phyloP scores from a whole-genome alignment of 805 yeast species.

The Saccharomycopsis javanensis region DNA sequence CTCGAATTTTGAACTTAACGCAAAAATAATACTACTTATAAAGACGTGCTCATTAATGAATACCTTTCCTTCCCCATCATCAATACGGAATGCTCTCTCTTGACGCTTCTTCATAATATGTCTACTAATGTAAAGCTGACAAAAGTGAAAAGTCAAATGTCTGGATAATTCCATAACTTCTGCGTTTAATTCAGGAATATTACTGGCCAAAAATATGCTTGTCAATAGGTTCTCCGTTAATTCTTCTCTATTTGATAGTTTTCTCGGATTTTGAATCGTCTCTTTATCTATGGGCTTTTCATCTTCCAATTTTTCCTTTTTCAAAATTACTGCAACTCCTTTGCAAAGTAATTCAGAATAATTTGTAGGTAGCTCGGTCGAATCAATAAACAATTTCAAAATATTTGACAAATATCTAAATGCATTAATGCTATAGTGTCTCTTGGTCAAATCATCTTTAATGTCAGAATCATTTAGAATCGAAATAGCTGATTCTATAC shows the following conservation, averaged over 20 bases:
- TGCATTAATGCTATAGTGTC: conserved; percentile 68
- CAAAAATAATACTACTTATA: conserved; percentile 65
- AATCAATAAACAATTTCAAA: conserved; percentile 56
- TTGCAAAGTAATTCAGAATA: conserved; percentile 36
- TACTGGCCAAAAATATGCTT: conserved; percentile 63
- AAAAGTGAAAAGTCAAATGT: conserved; percentile 68
- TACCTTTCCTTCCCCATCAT: conserved; percentile 70
- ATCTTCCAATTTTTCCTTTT: conserved; percentile 29
- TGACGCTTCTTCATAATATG: conserved; percentile 60
- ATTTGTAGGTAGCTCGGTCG: conserved; percentile 30
- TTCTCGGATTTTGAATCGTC: conserved; percentile 37
- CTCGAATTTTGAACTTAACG: conserved; percentile 66
- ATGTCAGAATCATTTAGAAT: conserved; percentile 60
- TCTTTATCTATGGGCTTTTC: conserved; percentile 32
- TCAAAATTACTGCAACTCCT: conserved; percentile 35
- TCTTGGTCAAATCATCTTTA: conserved; percentile 25
- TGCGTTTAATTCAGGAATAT: conserved; percentile 59
- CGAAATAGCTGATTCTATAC: conserved; percentile 66
- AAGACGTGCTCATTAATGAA: conserved; percentile 60
- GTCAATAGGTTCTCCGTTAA: conserved; percentile 56
- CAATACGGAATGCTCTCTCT: conserved; percentile 61
- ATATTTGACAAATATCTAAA: conserved; percentile 61
- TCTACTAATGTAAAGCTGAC: conserved; percentile 66
- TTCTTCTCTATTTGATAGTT: conserved; percentile 52
- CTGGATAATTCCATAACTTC: conserved; percentile 56